Evolutionary conservation across 192 early-diverging fungal species (phyloP), one percentile per base, ranked within the genome.

Genomic region (Gamsiella multidivaricata): DNA sequence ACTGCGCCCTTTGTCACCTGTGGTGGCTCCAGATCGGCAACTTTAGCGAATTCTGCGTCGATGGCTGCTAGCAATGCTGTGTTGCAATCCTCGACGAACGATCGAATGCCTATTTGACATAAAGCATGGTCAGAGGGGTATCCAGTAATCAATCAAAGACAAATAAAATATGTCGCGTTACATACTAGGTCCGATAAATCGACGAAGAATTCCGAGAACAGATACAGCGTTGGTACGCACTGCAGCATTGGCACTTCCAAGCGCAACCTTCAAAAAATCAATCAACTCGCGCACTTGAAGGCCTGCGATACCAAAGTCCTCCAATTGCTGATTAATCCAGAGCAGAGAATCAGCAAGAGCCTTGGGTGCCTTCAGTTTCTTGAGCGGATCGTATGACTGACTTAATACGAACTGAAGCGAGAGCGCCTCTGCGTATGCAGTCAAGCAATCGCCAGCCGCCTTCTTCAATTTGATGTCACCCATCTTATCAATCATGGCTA

Each of bases 401-500:
- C 84, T 84, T 0, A 98, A 79, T 0, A 99, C 93, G 69, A 95
- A 93, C 41, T 93, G 89, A 0, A 99, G 81, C 0, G 92, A 87
- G 32, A 84, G 84, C 10, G 84, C 83, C 81, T 97, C 94, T 1
- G 93, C 88, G 66, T 96, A 92, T 0, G 84, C 67, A 3, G 86
- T 87, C 73, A 99, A 80, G 51, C 94, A 94, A 22, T 92, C 92
- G 9, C 90, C 91, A 0, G 95, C 92, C 0, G 87, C 82, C 28
- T 92, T 93, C 66, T 97, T 97, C 23, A 97, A 83, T 76, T 99
- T 99, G 62, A 95, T 92, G 61, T 99, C 97, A 18, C 96, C 94
- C 17, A 99, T 86, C 80, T 97, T 98, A 69, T 98, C 97, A 1
- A 88, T 91, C 36, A 97, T 81, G 7, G 89, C 88, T 89, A 63